phyloP scores from a whole-genome alignment of 768 basidiomycete genomes.

The Xerocomus spinulosus region DNA sequence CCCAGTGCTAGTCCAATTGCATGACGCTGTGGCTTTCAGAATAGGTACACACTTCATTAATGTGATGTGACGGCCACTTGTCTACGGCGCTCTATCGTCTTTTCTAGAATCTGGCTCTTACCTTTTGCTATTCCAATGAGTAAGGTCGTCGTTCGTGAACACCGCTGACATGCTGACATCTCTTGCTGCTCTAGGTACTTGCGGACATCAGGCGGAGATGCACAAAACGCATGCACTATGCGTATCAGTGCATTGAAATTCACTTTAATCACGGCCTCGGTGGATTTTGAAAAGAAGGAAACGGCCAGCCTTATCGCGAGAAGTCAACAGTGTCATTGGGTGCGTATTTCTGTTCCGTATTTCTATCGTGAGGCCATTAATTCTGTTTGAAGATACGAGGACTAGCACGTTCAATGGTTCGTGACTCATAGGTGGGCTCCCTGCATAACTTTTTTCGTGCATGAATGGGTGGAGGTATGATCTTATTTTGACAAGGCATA shows the following conservation, averaged over 20 bases:
- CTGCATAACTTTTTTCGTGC: too few species aligned
- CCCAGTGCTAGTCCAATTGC: constrained; percentile 23
- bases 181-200: constrained; percentile 12
- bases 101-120: constrained; percentile 21
- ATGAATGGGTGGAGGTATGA: constrained; percentile 17
- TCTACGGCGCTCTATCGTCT: constrained; percentile 13
- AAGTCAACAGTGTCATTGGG: constrained; percentile 14
- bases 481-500: not conserved
- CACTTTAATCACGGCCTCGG: constrained; percentile 16
- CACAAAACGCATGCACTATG: constrained; percentile 13
- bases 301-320: constrained; percentile 15
- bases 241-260: constrained; percentile 16
- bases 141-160: constrained; percentile 13
- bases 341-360: not conserved
- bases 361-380: not conserved
- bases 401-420: constrained; percentile 13
- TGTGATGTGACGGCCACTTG: constrained; percentile 8
- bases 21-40: constrained; percentile 21
- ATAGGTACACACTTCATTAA: constrained; percentile 14
- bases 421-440: too few species aligned
- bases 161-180: constrained; percentile 3
- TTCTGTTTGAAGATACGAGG: constrained; percentile 5
- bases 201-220: constrained; percentile 27
- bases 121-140: constrained; percentile 15
- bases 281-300: constrained; percentile 15